Evolutionary conservation across 2,329 filamentous ascomycete species (phyloP).

Genomic region (Botrytis cinerea): DNA sequence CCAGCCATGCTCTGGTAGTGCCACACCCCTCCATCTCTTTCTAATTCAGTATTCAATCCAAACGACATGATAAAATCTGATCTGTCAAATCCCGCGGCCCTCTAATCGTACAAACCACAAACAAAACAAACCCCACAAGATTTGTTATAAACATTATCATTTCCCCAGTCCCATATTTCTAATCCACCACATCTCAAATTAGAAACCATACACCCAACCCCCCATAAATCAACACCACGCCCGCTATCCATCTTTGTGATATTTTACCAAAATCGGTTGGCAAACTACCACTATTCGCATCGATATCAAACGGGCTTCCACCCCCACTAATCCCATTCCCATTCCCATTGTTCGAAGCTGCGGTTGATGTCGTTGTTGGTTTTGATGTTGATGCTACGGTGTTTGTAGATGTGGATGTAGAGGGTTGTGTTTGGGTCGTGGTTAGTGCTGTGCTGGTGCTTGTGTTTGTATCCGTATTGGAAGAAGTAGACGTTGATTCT

Average conservation of each 20-base stretch:
- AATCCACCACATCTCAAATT: not conserved
- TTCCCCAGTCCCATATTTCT: not conserved
- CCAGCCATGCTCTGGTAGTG: not conserved
- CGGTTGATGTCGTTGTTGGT: not conserved
- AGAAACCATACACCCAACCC: not conserved
- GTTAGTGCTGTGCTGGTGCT: not conserved
- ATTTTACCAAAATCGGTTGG: not conserved
- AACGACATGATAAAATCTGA: not conserved
- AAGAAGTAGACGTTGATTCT: not conserved
- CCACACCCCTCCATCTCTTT: not conserved
- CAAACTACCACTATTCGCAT: slow-evolving; percentile 7
- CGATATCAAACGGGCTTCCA: slow-evolving; percentile 27
- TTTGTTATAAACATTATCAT: not conserved
- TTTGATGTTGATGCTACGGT: slow-evolving; percentile 3
- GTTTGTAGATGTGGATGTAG: not conserved
- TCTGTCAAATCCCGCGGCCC: not conserved
- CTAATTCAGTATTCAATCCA: not conserved
- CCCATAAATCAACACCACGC: not conserved
- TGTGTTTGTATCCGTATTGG: not conserved
- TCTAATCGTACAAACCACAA: not conserved
- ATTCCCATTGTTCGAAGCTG: slow-evolving; percentile 8
- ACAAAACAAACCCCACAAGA: not conserved
- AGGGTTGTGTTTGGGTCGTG: not conserved
- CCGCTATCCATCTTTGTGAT: not conserved
- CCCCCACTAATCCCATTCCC: slow-evolving; percentile 18